Evolutionary conservation across 495 filamentous ascomycete genomes (phyloP).

Genomic region (Penicillium diatomitis): DNA sequence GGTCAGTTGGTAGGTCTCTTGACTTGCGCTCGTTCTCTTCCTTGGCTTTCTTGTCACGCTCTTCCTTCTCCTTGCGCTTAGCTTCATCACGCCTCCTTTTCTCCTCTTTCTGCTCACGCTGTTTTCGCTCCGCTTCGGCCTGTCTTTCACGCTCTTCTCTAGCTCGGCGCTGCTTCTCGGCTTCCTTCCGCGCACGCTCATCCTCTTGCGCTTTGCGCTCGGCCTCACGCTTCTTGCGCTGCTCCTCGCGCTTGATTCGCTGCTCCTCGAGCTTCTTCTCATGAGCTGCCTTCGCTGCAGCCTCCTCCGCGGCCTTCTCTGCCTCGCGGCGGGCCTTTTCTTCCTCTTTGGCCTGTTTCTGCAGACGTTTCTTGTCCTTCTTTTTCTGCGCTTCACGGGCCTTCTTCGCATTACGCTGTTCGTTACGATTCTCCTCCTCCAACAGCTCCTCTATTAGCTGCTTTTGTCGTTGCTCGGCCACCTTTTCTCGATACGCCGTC

Average conservation of each 20-base stretch:
- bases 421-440: constrained; percentile 66
- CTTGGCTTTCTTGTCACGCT: constrained; percentile 61
- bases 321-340: constrained; percentile 80
- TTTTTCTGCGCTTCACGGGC: constrained; percentile 86
- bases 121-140: constrained; percentile 63
- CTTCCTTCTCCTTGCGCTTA: constrained; percentile 57
- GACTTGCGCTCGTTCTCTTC: constrained; percentile 60
- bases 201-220: constrained; percentile 86
- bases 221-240: constrained; percentile 84
- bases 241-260: constrained; percentile 72
- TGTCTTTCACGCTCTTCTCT: constrained; percentile 80
- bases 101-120: constrained; percentile 66
- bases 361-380: constrained; percentile 78
- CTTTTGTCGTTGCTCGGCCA: constrained; percentile 81
- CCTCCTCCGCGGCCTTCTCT: constrained; percentile 87
- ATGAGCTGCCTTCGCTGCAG: constrained; percentile 63
- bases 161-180: constrained; percentile 64
- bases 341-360: constrained; percentile 81
- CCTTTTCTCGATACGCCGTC: constrained; percentile 94
- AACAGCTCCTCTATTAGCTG: constrained; percentile 87
- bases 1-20: constrained; percentile 52
- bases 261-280: constrained; percentile 75
- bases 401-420: constrained; percentile 82
- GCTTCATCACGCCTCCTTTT: constrained; percentile 57
- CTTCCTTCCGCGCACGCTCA: constrained; percentile 70